phyloP scores from a whole-genome alignment of 2,329 filamentous ascomycete species.

The Exophiala sp. region DNA sequence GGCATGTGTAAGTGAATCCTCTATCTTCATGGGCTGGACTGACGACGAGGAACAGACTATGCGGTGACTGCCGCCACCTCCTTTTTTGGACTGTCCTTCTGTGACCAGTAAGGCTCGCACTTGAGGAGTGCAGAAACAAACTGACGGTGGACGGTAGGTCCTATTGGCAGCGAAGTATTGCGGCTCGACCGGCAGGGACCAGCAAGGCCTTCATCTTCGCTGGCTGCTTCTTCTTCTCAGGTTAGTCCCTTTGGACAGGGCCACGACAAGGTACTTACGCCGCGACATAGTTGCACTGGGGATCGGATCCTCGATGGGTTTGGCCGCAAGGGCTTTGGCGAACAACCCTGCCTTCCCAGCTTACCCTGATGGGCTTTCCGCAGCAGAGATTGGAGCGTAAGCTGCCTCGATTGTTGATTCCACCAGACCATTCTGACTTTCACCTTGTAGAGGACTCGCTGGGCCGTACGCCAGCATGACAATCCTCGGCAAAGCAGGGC shows the following conservation, averaged over 20 bases:
- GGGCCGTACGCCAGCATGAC: slow-evolving; percentile 79
- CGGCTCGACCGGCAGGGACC: slow-evolving; percentile 31
- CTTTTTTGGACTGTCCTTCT: slow-evolving; percentile 10
- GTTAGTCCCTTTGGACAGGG: background rate
- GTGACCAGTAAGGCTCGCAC: slow-evolving; percentile 4
- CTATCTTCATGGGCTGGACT: background rate
- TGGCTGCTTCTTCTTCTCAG: slow-evolving; percentile 10
- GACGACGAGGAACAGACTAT: background rate
- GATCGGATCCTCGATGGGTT: slow-evolving; percentile 43
- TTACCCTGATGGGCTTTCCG: slow-evolving; percentile 25
- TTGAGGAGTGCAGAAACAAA: background rate
- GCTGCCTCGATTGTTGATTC: slow-evolving; percentile 9
- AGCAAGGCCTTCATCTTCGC: slow-evolving; percentile 12
- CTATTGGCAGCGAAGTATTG: slow-evolving; percentile 58
- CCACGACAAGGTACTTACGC: background rate
- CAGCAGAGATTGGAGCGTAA: slow-evolving; percentile 21
- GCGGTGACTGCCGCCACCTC: slow-evolving; percentile 8
- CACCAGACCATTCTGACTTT: slow-evolving; percentile 31
- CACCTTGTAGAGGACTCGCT: slow-evolving; percentile 48
- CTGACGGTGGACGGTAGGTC: slow-evolving; percentile 11
- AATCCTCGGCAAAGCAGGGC: slow-evolving; percentile 72
- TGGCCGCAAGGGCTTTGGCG: slow-evolving; percentile 41
- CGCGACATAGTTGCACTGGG: slow-evolving; percentile 33
- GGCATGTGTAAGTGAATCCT: slow-evolving; percentile 33
- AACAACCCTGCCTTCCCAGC: slow-evolving; percentile 40